Percentiles rank a stretch among this genome's conserved stretches.
These are phyloP conservation scores for Ampelocalamus luodianensis DNA, from an alignment of 176 grass and related monocot genomes.

Conservation along the genomic window DNA sequence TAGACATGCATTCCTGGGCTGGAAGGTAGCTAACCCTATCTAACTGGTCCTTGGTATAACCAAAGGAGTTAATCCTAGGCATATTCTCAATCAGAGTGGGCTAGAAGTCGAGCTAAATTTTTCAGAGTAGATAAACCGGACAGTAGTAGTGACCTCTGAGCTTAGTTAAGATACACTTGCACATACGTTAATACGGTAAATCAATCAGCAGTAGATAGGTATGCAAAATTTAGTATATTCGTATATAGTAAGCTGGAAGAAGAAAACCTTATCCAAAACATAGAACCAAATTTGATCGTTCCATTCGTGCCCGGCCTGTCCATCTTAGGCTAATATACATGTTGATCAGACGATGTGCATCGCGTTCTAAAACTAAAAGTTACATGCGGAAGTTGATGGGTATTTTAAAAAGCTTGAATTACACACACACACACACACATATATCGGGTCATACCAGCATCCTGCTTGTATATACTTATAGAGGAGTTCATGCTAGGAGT, in stretches of 20 bases:
- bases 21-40: neutral
- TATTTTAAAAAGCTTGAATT: neutral
- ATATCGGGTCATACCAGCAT: neutral
- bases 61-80: neutral
- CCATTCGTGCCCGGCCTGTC: neutral
- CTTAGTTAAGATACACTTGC: neutral
- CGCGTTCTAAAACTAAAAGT: no score
- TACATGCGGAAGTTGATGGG: no score
- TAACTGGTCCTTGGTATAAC: conserved; percentile 15
- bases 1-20: neutral
- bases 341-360: neutral
- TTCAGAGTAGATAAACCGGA: neutral
- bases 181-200: neutral
- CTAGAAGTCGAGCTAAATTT: neutral
- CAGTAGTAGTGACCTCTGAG: neutral
- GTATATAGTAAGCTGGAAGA: neutral
- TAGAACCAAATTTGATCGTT: neutral
- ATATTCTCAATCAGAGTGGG: neutral
- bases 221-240: neutral
- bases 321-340: neutral
- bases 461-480: neutral
- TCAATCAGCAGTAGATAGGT: neutral
- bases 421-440: neutral
- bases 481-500: neutral
- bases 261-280: neutral